Percentiles rank a stretch among this genome's conserved stretches.
Evolutionary conservation across 1,139 yeast genomes (phyloP).

Genomic region (Petasospora rhodanensis): DNA sequence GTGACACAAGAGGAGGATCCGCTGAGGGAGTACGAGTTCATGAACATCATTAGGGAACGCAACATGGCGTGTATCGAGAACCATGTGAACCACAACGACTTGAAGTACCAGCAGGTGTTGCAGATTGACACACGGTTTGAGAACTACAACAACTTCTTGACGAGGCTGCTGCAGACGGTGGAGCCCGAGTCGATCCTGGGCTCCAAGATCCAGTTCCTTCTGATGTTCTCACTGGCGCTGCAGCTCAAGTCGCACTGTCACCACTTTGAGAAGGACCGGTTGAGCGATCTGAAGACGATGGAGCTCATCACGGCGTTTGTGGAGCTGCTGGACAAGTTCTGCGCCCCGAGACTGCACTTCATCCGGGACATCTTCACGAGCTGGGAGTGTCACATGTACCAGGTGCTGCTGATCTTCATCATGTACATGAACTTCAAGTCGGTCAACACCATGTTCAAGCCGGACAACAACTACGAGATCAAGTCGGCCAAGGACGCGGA

Average conservation of each 20-base stretch:
- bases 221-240: conserved; percentile 9
- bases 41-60: conserved; percentile 15
- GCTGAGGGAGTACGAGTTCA: conserved; percentile 15
- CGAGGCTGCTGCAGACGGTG: background rate
- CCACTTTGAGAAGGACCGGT: conserved; percentile 11
- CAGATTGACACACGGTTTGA: conserved; percentile 15
- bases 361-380: conserved; percentile 5
- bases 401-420: conserved; percentile 18
- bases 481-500: conserved; percentile 4
- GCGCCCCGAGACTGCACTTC: background rate
- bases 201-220: conserved; percentile 7
- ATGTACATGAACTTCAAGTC: conserved; percentile 20
- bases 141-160: conserved; percentile 8
- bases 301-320: conserved; percentile 5
- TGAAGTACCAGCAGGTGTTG: conserved; percentile 8
- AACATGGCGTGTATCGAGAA: conserved; percentile 16
- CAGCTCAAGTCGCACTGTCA: conserved; percentile 18
- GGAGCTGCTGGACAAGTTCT: conserved; percentile 3
- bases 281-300: conserved; percentile 16
- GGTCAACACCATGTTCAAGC: conserved; percentile 8
- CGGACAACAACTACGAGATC: conserved; percentile 3
- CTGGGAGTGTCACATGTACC: conserved; percentile 20
- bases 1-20: conserved; percentile 8
- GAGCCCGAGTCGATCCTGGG: background rate
- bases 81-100: conserved; percentile 1